Evolutionary conservation across 2,329 filamentous ascomycete species (phyloP), one percentile per base, ranked within the genome.

Genomic region (Aspergillus fijiensis): DNA sequence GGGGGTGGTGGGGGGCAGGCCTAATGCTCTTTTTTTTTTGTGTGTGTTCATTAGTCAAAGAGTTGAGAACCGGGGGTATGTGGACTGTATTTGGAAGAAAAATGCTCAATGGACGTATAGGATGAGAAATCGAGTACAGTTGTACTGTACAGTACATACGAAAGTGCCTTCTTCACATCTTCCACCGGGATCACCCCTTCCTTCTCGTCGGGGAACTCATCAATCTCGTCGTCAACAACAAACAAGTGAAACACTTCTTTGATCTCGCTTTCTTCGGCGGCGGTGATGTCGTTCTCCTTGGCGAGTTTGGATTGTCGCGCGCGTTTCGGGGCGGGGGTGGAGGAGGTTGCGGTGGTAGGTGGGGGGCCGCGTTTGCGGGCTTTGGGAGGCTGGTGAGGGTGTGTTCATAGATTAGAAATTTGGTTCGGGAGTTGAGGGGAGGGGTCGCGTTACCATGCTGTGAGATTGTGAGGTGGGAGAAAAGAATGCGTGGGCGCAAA

Each of bases 161-260:
- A 85, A 73, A 93, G 82, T 35, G 88, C 89, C 53, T 89, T 86
- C 63, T 88, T 84, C 64, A 93, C 84, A 71, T 91, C 88, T 68
- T 82, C 81, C 4, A 84, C 86, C 12, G 85, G 84, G 55, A 92
- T 84, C 16, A 90, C 87, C 61, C 88, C 89, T 58, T 89, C 76
- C 71, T 91, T 91, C 69, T 93, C 88, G 55, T 89, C 86, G 21
- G 87, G 83, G 75, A 86, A 86, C 39, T 88, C 86, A 66, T 89
- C 84, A 55, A 76, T 9, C 9, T 29, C 68, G 70, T 61, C 1
- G 71, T 65, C 1, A 87, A 81, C 33, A 14, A 16, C 33, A 74
- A 98, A 99, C 7, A 98, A 84, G 23, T 85, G 82, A 76, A 95
- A 98, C 14, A 93, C 93, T 76, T 97, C 93, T 70, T 87, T 88